Base-by-base conservation (phyloP, 2,329 filamentous ascomycete species). In the Arthroderma sp. region DNA sequence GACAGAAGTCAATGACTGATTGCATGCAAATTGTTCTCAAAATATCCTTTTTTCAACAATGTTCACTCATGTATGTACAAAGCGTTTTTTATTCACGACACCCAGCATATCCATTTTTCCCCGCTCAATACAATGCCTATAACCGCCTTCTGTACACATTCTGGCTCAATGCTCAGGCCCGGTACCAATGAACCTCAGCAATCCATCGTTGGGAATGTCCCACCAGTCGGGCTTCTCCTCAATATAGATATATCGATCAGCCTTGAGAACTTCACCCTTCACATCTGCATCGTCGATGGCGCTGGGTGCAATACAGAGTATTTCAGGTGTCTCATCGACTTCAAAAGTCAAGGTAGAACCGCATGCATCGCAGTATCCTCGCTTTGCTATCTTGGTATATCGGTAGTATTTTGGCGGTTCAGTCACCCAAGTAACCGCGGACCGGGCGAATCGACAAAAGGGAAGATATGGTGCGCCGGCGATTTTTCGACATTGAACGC, bases 401-500 rank as follows among this genome's bases (percentile, higher is more conserved):
- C 49, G 55, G 33, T 63, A 55, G 5, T 52, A 55, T 30, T 56
- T 62, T 4, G 59, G 52, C 10, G 58, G 53, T 0, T 56, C 60
- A 38, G 57, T 58, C 42, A 61, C 49, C 57, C 57, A 68, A 6
- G 53, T 59, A 36, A 73, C 49, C 28, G 58, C 49, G 5, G 51
- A 45, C 33, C 47, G 49, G 1, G 61, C 55, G 36, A 72, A 63
- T 6, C 58, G 47, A 5, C 60, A 57, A 48, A 70, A 73, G 3
- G 64, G 59, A 32, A 71, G 56, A 46, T 62, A 73, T 1, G 64
- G 63, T 3, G 62, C 65, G 8, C 71, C 70, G 2, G 69, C 66
- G 34, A 70, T 48, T 51, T 68, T 67, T 46, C 70, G 68, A 49
- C 71, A 75, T 36, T 64, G 64, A n/a, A 54, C 56, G 51, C 71